Evolutionary conservation across 768 basidiomycete species (phyloP).

Genomic region (Saitozyma sp.): DNA sequence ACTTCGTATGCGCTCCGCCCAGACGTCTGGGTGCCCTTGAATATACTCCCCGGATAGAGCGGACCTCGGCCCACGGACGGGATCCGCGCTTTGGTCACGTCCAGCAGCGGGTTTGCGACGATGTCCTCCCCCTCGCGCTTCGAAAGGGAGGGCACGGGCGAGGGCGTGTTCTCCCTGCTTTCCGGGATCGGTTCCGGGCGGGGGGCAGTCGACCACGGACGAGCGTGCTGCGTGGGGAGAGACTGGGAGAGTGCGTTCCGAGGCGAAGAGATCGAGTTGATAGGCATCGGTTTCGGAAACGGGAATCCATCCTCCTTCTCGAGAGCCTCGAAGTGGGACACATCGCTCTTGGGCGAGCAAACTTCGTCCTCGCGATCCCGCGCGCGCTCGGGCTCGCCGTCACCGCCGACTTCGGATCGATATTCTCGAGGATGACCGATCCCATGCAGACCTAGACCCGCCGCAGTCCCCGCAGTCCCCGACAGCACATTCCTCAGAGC

Average conservation of each 20-base stretch:
- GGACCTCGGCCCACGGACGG: constrained; percentile 42
- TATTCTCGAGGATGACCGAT: not conserved
- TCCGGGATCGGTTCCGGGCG: not conserved
- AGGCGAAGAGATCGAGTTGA: not conserved
- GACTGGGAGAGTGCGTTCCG: constrained; percentile 20
- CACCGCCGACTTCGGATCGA: constrained; percentile 2
- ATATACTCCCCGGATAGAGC: constrained; percentile 80
- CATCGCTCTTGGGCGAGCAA: not conserved
- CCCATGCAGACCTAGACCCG: not conserved
- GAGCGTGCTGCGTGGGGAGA: constrained; percentile 30
- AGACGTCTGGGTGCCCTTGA: constrained; percentile 88
- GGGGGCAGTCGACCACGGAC: constrained; percentile 29
- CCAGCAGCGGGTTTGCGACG: constrained; percentile 42
- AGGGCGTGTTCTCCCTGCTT: constrained; percentile 2
- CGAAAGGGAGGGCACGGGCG: not conserved
- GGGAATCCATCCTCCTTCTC: not conserved
- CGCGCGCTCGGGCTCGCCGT: not conserved
- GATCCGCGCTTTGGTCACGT: constrained; percentile 32
- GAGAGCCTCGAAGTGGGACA: too few species aligned
- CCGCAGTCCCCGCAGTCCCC: constrained; percentile 3
- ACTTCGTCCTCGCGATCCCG: not conserved
- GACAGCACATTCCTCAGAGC: not conserved
- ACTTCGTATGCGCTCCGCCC: constrained; percentile 94
- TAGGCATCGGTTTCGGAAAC: not conserved
- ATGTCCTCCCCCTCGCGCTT: constrained; percentile 17